Percentiles rank a stretch among this genome's conserved stretches.
These are phyloP conservation scores for Eucalyptus erythrocorys DNA, from an alignment of 345 rosid species.

Conservation along the genomic window DNA sequence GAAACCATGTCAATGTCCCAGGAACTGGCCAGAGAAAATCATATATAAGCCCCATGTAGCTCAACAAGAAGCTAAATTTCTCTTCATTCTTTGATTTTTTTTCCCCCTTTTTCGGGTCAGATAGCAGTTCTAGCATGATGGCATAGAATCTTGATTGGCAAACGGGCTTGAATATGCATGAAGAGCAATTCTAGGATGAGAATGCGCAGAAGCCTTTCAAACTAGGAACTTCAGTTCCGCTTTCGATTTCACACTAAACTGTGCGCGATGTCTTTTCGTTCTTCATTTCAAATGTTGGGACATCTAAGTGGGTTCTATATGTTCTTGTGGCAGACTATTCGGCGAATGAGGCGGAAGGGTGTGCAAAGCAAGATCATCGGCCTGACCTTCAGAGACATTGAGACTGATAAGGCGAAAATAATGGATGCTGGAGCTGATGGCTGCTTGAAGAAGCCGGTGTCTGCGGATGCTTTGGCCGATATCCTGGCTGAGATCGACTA, in stretches of 20 bases:
- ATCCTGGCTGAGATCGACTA: background rate
- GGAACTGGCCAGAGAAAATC: background rate
- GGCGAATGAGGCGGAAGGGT: background rate
- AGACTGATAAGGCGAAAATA: background rate
- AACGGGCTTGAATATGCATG: background rate
- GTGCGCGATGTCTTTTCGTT: background rate
- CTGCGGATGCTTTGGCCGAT: background rate
- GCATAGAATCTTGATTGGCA: background rate
- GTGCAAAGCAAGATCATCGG: background rate
- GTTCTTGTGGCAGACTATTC: background rate
- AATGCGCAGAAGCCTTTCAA: background rate
- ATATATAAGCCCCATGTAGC: background rate
- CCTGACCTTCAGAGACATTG: background rate
- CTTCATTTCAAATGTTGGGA: background rate
- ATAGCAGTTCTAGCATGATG: background rate
- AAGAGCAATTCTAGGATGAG: background rate
- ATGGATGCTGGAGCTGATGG: background rate
- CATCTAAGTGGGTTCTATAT: background rate
- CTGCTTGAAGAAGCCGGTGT: background rate
- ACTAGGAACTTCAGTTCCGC: background rate
- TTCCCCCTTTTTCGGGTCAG: background rate
- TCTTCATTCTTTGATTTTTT: background rate
- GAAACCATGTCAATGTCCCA: background rate
- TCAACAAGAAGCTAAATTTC: background rate
- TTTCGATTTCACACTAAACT: background rate